Conservation (phyloP, 2,329 filamentous ascomycete species). For the Cytospora chrysosperma region DNA sequence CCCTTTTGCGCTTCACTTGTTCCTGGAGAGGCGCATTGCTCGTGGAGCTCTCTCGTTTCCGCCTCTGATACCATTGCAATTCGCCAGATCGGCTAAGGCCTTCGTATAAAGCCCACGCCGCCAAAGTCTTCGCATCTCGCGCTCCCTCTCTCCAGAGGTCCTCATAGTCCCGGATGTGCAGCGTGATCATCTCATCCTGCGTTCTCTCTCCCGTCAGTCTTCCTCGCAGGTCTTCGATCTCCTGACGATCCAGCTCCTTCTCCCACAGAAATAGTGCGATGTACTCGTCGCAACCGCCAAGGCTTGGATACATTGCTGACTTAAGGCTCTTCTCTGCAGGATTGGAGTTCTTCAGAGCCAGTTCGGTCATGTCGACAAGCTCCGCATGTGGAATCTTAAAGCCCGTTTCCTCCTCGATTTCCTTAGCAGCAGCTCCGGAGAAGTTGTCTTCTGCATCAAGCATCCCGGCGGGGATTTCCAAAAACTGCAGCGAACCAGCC, state of each 20-base stretch:
- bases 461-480: constrained; percentile 63
- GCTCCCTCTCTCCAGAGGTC: constrained; percentile 58
- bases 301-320: constrained; percentile 54
- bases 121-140: constrained; percentile 59
- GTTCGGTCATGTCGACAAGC: constrained; percentile 51
- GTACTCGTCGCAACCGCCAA: constrained; percentile 60
- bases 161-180: constrained; percentile 56
- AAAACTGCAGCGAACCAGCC: constrained; percentile 53
- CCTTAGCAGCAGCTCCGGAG: constrained; percentile 55
- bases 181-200: constrained; percentile 60
- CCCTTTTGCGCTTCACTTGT: not conserved
- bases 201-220: constrained; percentile 58
- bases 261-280: constrained; percentile 60
- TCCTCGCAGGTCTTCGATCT: constrained; percentile 55
- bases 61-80: not conserved
- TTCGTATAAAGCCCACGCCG: constrained; percentile 58
- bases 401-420: constrained; percentile 61
- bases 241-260: constrained; percentile 46
- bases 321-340: constrained; percentile 39
- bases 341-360: constrained; percentile 39
- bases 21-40: not conserved
- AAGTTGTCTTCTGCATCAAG: constrained; percentile 57
- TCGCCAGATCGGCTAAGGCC: constrained; percentile 36
- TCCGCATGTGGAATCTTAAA: constrained; percentile 48
- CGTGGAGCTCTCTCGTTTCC: not conserved